Evolutionary conservation across 257 asterid species (phyloP).

Genomic region (Capsicum rhomboideum): DNA sequence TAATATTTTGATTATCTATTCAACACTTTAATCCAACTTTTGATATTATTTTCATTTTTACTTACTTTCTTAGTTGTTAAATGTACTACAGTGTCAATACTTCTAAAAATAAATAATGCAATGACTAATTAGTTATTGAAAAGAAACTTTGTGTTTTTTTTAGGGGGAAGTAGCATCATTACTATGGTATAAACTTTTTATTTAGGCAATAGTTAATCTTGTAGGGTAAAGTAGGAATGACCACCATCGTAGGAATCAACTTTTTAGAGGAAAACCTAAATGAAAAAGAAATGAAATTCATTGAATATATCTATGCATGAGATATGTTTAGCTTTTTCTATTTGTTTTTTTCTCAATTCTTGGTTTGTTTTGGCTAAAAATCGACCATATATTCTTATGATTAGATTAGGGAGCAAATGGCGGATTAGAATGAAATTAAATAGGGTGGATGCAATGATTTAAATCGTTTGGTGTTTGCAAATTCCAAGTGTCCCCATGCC

Average conservation of each 20-base stretch:
- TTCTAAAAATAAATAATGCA: not conserved
- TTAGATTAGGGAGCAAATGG: not conserved
- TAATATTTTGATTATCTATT: not conserved
- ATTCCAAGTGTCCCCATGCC: not conserved
- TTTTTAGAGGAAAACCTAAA: not conserved
- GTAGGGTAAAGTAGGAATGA: constrained; percentile 16
- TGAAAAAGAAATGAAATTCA: not conserved
- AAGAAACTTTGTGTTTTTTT: not conserved
- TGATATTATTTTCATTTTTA: not conserved
- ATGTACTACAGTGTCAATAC: not conserved
- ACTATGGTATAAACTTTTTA: not conserved
- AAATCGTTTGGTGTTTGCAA: not conserved
- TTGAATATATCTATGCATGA: not conserved
- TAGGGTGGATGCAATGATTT: constrained; percentile 1
- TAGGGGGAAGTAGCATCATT: not conserved
- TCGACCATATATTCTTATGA: not conserved
- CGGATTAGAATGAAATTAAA: not conserved
- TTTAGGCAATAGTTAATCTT: constrained; percentile 2
- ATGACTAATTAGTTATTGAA: not conserved
- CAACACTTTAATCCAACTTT: not conserved
- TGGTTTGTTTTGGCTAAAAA: not conserved
- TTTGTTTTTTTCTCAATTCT: not conserved
- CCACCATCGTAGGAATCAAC: constrained; percentile 1
- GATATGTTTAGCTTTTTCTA: not conserved
- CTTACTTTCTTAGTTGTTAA: not conserved